phyloP scores from a whole-genome alignment of 176 grass and related monocot genomes.

The Leersia perrieri region DNA sequence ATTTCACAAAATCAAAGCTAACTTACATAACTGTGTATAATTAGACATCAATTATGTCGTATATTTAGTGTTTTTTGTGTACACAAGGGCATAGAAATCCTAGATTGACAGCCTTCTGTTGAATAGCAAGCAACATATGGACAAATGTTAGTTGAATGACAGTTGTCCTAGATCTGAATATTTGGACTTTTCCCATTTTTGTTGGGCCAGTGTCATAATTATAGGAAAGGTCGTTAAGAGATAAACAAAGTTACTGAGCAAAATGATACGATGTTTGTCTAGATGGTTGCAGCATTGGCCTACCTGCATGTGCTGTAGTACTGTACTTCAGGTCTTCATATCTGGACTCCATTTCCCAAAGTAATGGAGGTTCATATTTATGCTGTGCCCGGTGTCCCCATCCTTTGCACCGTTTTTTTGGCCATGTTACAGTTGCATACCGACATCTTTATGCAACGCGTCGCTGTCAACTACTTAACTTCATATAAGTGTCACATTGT shows the following conservation, averaged over 20 bases:
- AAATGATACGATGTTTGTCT: not conserved
- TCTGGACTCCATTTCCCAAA: not conserved
- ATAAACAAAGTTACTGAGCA: not conserved
- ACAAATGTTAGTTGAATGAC: not conserved
- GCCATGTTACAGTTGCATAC: constrained; percentile 9
- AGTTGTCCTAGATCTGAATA: not conserved
- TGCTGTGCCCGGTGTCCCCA: not conserved
- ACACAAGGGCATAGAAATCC: not conserved
- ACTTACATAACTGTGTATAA: not conserved
- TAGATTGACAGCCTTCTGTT: not conserved
- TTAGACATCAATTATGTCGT: not conserved
- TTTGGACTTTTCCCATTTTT: not conserved
- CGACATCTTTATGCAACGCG: not conserved
- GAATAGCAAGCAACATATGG: not conserved
- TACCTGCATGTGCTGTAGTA: not conserved
- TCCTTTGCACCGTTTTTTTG: not conserved
- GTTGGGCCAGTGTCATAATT: not conserved
- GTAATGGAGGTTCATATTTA: not conserved
- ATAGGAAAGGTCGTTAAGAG: not conserved
- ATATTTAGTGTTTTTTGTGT: not conserved
- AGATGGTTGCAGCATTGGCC: not conserved
- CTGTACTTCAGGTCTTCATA: not conserved
- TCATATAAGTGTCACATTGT: not conserved
- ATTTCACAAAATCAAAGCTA: not conserved
- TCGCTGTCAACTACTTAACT: constrained; percentile 5